Percentiles rank a stretch among this genome's conserved stretches.
These are phyloP conservation scores for Phyllachora maydis DNA, from an alignment of 2,329 filamentous ascomycete genomes.

Conservation along the genomic window DNA sequence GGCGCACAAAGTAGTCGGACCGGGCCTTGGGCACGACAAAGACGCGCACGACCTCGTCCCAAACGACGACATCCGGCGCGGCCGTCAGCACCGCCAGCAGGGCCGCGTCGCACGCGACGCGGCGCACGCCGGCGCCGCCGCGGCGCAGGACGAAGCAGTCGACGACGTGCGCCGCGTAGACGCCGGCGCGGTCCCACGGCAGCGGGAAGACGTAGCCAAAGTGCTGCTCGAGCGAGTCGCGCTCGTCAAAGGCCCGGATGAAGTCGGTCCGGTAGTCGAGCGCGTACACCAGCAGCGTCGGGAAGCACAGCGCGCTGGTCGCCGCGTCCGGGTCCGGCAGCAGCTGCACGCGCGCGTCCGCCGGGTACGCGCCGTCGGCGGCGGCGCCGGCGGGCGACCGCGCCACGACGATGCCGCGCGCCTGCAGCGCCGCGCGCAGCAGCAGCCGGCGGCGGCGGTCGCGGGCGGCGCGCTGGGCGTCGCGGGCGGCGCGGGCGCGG, in stretches of 20 bases:
- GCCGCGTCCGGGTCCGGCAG: constrained; percentile 54
- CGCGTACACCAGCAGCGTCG: constrained; percentile 71
- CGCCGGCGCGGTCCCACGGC: constrained; percentile 58
- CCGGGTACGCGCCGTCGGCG: constrained; percentile 11
- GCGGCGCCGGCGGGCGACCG: no score
- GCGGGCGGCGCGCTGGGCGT: constrained; percentile 31
- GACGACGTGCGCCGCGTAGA: constrained; percentile 45
- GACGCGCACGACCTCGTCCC: constrained; percentile 68
- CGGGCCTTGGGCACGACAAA: constrained; percentile 58
- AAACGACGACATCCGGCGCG: constrained; percentile 67
- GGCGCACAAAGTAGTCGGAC: no score
- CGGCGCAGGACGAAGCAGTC: constrained; percentile 82
- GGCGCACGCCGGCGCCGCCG: constrained; percentile 62
- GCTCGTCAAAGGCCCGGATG: constrained; percentile 70
- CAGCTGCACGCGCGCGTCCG: constrained; percentile 56
- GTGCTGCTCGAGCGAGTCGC: constrained; percentile 54
- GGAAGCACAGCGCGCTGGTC: constrained; percentile 51
- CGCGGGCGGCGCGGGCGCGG: constrained; percentile 30
- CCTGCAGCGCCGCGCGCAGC: constrained; percentile 42
- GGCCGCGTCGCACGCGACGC: constrained; percentile 69
- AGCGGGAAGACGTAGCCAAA: constrained; percentile 70
- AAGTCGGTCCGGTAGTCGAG: constrained; percentile 69
- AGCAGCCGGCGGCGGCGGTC: constrained; percentile 35
- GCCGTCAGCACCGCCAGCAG: constrained; percentile 54
- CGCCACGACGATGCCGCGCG: constrained; percentile 50